Conservation (phyloP, 257 asterid genomes). For the Ajuga chamaepitys region DNA sequence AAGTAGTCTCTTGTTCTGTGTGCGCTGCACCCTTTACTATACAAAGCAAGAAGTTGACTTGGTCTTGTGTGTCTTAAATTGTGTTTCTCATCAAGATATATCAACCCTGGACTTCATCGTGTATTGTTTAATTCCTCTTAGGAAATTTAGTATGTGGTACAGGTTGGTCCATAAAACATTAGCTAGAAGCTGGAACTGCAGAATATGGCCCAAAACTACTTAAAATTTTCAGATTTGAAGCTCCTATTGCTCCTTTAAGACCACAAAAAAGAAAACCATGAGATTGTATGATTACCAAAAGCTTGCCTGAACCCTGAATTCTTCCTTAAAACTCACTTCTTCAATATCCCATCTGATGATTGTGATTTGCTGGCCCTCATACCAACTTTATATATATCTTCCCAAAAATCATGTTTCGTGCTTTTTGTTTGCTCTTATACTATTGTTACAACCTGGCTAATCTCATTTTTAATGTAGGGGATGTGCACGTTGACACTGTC, state of each 20-base stretch:
- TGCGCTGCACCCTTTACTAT: neutral
- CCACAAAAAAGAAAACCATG: neutral
- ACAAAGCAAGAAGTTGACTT: neutral
- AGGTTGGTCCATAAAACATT: neutral
- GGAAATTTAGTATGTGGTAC: neutral
- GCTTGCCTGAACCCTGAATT: neutral
- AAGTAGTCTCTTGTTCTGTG: neutral
- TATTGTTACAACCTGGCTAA: neutral
- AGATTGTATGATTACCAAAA: neutral
- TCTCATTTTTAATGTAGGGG: conserved; percentile 44
- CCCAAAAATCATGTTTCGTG: neutral
- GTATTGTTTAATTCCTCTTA: neutral
- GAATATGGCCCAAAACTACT: neutral
- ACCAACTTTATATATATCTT: neutral
- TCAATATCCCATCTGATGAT: neutral
- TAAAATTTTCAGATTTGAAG: neutral
- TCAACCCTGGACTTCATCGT: neutral
- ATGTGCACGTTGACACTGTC: conserved; percentile 86
- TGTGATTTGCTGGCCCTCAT: neutral
- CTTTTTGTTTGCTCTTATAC: conserved; percentile 4
- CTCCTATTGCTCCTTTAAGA: neutral
- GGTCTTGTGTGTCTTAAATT: neutral
- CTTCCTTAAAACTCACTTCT: neutral
- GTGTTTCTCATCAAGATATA: neutral
- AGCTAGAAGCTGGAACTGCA: neutral